Evolutionary conservation across 1,284 basidiomycete genomes (phyloP).

Genomic region (Irpex lacteus): DNA sequence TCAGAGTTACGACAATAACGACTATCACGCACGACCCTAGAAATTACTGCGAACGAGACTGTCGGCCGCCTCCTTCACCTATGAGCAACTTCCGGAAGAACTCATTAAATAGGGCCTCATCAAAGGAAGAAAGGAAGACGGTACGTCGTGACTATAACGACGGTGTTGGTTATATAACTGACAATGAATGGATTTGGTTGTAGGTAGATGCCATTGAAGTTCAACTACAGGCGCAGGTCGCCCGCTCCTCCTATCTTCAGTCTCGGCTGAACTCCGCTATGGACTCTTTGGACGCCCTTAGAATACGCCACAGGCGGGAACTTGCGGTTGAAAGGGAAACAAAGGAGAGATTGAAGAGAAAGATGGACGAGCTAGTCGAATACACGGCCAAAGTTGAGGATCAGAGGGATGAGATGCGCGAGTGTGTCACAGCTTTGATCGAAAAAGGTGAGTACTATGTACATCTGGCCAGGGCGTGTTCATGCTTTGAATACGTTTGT

Average conservation of each 20-base stretch:
- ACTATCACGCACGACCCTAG: neutral
- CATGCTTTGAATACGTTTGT: neutral
- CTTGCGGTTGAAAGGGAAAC: constrained; percentile 35
- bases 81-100: neutral
- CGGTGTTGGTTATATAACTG: neutral
- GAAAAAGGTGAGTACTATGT: constrained; percentile 48
- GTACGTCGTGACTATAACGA: neutral
- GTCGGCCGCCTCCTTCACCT: neutral
- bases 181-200: neutral
- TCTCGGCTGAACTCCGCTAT: constrained; percentile 46
- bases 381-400: constrained; percentile 37
- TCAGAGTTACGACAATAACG: neutral
- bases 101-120: neutral
- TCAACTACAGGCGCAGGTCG: constrained; percentile 37
- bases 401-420: constrained; percentile 52
- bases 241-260: constrained; percentile 46
- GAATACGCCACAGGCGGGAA: constrained; percentile 39
- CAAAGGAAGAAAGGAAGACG: constrained; percentile 3
- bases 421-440: constrained; percentile 50
- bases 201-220: constrained; percentile 34
- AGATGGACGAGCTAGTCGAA: constrained; percentile 35
- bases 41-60: neutral
- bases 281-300: constrained; percentile 48
- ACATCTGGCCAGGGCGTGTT: neutral
- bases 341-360: constrained; percentile 36